Evolutionary conservation across 176 grass and related monocot genomes (phyloP).

Genomic region (Poa annua): DNA sequence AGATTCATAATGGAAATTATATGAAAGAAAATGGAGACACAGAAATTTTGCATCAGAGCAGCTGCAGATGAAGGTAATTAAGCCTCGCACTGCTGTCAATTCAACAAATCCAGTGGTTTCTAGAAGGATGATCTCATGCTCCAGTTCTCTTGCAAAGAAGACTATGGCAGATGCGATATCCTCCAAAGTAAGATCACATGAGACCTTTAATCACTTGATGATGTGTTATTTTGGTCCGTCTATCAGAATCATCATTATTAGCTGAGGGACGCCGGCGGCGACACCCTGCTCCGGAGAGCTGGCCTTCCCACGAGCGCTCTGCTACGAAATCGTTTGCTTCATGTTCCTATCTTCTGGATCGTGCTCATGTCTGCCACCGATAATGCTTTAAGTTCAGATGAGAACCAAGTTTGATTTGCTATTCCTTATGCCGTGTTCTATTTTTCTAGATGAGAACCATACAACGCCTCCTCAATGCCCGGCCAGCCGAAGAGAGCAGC

Average conservation of each 20-base stretch:
- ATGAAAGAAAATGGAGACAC: slow-evolving; percentile 60
- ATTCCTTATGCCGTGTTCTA: slow-evolving; percentile 1
- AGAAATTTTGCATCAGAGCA: slow-evolving; percentile 23
- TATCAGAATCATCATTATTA: too few species aligned
- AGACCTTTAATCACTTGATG: slow-evolving; percentile 16
- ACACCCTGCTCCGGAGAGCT: too few species aligned
- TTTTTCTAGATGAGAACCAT: background rate
- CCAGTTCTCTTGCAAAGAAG: slow-evolving; percentile 39
- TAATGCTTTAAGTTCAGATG: slow-evolving; percentile 53
- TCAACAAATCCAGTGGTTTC: slow-evolving; percentile 17
- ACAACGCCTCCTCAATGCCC: too few species aligned
- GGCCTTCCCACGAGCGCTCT: too few species aligned
- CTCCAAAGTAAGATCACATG: slow-evolving; percentile 53
- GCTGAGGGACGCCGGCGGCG: too few species aligned
- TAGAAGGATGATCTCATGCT: slow-evolving; percentile 22
- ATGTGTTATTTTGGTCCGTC: slow-evolving; percentile 14
- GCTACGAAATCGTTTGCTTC: too few species aligned
- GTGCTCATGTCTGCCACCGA: slow-evolving; percentile 61
- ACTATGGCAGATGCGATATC: slow-evolving; percentile 46
- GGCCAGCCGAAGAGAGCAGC: too few species aligned
- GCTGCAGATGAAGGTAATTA: slow-evolving; percentile 36
- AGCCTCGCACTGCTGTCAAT: background rate
- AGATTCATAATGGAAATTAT: slow-evolving; percentile 59
- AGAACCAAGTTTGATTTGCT: slow-evolving; percentile 53
- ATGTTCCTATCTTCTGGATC: too few species aligned